phyloP scores from a whole-genome alignment of 2,329 filamentous ascomycete species.

The Monascus ruber region DNA sequence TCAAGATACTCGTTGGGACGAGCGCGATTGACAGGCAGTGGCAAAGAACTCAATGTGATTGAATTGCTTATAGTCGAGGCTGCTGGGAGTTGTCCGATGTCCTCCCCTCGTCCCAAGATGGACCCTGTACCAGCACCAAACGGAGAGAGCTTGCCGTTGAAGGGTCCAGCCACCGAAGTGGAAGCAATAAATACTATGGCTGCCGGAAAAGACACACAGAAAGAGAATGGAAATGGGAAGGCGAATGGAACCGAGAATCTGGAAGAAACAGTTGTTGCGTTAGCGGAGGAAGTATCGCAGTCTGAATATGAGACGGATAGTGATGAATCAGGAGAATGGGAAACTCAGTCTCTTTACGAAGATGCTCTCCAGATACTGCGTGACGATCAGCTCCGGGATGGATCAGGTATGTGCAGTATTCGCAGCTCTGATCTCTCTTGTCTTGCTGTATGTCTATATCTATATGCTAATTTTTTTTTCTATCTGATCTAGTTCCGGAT shows the following conservation, averaged over 20 bases:
- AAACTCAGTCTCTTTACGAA: constrained; percentile 53
- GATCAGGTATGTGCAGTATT: constrained; percentile 34
- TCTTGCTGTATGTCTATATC: constrained; percentile 6
- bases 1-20: background rate
- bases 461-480: constrained; percentile 1
- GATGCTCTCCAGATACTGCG: constrained; percentile 50
- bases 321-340: constrained; percentile 39
- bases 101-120: constrained; percentile 20
- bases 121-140: constrained; percentile 26
- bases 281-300: constrained; percentile 20
- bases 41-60: constrained; percentile 23
- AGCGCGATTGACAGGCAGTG: constrained; percentile 8
- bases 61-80: constrained; percentile 15
- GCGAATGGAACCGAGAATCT: constrained; percentile 11
- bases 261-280: constrained; percentile 15
- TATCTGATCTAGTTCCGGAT: constrained; percentile 32
- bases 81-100: constrained; percentile 21
- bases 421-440: constrained; percentile 2
- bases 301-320: constrained; percentile 26
- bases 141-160: constrained; percentile 21
- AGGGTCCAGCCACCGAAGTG: constrained; percentile 25
- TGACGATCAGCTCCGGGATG: constrained; percentile 38
- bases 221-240: background rate
- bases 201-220: constrained; percentile 4
- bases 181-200: constrained; percentile 20